Conservation (phyloP, 2,329 filamentous ascomycete species). For the Ascochyta fabae region DNA sequence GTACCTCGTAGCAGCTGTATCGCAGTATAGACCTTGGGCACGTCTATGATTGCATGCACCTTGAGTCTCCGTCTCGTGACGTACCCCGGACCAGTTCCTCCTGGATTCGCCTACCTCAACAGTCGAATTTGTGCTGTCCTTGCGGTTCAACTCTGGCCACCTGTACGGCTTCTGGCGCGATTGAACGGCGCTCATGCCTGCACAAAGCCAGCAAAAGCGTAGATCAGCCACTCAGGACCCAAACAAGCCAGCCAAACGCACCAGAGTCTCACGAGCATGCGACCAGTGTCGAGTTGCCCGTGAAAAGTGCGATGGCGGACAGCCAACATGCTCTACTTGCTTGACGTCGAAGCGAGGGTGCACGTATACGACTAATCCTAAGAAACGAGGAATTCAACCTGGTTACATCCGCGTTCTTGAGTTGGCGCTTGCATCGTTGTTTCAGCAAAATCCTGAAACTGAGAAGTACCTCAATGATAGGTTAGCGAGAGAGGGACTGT, state of each 20-base stretch:
- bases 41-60: constrained; percentile 7
- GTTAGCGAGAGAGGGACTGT: constrained; percentile 57
- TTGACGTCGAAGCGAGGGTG: constrained; percentile 68
- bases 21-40: constrained; percentile 1
- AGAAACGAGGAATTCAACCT: constrained; percentile 80
- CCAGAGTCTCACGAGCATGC: constrained; percentile 72
- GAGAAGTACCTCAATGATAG: constrained; percentile 65
- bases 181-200: constrained; percentile 31
- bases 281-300: constrained; percentile 71
- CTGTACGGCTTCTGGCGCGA: not conserved
- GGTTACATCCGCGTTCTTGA: constrained; percentile 79
- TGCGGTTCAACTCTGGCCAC: not conserved
- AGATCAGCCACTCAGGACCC: constrained; percentile 25
- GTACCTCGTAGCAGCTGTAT: not conserved
- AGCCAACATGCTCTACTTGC: constrained; percentile 72
- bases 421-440: constrained; percentile 69
- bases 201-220: constrained; percentile 35
- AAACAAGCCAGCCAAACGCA: constrained; percentile 55
- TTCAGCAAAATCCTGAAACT: constrained; percentile 65
- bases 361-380: constrained; percentile 74
- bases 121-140: not conserved
- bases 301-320: constrained; percentile 75
- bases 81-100: not conserved
- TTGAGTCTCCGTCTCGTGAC: constrained; percentile 2
- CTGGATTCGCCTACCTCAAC: not conserved